Evolutionary conservation across 2,329 filamentous ascomycete species (phyloP).

Genomic region (Xylaria sp.): DNA sequence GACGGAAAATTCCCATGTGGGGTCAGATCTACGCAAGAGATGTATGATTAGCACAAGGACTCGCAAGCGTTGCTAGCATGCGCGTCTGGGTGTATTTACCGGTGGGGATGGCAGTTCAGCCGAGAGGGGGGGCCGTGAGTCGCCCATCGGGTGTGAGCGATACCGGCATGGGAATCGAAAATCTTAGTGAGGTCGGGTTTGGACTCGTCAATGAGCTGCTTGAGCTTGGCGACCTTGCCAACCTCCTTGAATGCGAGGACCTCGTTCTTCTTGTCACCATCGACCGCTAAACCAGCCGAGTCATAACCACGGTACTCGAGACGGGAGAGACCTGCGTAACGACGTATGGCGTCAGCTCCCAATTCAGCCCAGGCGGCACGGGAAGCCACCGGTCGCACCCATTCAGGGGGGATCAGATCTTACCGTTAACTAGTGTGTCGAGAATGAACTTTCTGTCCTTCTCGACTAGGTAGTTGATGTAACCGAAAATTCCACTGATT

Average conservation of each 20-base stretch:
- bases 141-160: conserved; percentile 98
- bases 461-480: conserved; percentile 99
- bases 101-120: conserved; percentile 97
- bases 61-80: conserved; percentile 38
- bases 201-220: conserved; percentile 86
- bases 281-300: conserved; percentile 93
- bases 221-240: conserved; percentile 97
- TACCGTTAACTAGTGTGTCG: conserved; percentile 95
- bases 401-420: conserved; percentile 51
- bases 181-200: conserved; percentile 88
- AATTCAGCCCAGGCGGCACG: conserved; percentile 13
- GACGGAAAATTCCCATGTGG: conserved; percentile 93
- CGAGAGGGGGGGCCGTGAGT: conserved; percentile 95
- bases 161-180: conserved; percentile 98
- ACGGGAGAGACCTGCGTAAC: conserved; percentile 78
- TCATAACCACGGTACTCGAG: conserved; percentile 99
- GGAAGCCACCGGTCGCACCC: conserved; percentile 31
- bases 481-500: conserved; percentile 90
- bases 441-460: conserved; percentile 98
- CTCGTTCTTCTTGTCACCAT: conserved; percentile 99
- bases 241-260: conserved; percentile 99
- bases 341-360: conserved; percentile 45
- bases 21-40: conserved; percentile 77
- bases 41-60: conserved; percentile 39
- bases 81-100: conserved; percentile 67